Evolutionary conservation across 306 rosid genomes (phyloP).

Genomic region (Medicago lupulina): DNA sequence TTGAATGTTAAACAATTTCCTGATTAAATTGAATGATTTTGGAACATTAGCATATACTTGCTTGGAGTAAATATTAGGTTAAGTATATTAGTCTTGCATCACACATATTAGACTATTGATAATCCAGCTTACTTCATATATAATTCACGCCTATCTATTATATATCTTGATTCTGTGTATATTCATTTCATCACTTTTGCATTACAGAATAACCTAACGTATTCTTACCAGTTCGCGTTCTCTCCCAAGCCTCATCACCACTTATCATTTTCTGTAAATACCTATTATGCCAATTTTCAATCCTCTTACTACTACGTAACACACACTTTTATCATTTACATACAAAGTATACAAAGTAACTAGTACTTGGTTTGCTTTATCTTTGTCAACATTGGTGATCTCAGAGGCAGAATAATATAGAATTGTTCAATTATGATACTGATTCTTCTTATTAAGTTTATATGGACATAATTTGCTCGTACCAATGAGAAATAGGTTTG

Average conservation of each 20-base stretch:
- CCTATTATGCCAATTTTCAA: not conserved
- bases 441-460: not conserved
- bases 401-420: constrained; percentile 2
- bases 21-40: constrained; percentile 12
- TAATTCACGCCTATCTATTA: not conserved
- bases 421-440: not conserved
- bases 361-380: not conserved
- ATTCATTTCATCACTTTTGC: not conserved
- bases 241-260: not conserved
- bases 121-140: too few species aligned
- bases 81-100: too few species aligned
- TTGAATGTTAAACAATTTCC: constrained; percentile 4
- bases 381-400: not conserved
- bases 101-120: too few species aligned
- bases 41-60: constrained; percentile 1
- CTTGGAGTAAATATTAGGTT: not conserved
- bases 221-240: not conserved
- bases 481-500: constrained; percentile 10
- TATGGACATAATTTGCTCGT: not conserved
- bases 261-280: not conserved
- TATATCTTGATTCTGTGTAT: not conserved
- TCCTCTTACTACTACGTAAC: not conserved
- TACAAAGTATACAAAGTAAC: not conserved
- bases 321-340: not conserved
- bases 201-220: not conserved